Evolutionary conservation across 1,139 yeast genomes (phyloP), one percentile per base, ranked within the genome.

Genomic region (Blastobotrys capitulatus): DNA sequence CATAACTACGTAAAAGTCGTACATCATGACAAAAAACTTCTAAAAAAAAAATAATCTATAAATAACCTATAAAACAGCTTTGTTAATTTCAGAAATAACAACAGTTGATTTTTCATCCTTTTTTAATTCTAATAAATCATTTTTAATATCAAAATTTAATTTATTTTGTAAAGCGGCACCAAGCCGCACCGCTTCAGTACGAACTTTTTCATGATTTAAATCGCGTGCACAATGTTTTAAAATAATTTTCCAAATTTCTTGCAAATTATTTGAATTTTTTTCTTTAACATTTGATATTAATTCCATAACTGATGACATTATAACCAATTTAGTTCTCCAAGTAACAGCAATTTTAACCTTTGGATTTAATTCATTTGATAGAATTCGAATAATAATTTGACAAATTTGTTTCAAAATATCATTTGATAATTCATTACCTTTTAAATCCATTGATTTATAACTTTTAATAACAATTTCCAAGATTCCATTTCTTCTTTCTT

Each of bases 131-230:
- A 35, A 40, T 7, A 61, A 27, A 36, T 49, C 53, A 9, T 40
- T 31, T 19, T 19, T 19, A 6, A 56, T 45, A 15, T 22, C 27
- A 12, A 41, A 10, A 25, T 32, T 38, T 38, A 20, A 20, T 2
- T 10, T 20, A 2, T 18, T 12, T 18, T 59, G 51, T 34, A 75
- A 47, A 0, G 58, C 52, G 2, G 61, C 62, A 1, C 70, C 78
- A 16, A 70, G 63, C 37, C 70, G 64, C 54, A 73, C 69, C 26
- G 75, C 63, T 47, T 80, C 82, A 20, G 83, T 66, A 52, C 83
- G 75, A 1, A 84, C 87, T 56, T 75, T 77, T 58, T 86, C 94
- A 50, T 83, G 77, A 42, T 77, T 76, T 41, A 74, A 75, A 36
- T 69, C 70, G 6, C 60, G 59, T 15, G 77, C 68, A 58, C 80